These are phyloP conservation scores for Trametes cinnabarina DNA, from an alignment of 768 basidiomycete genomes.

Conservation along the genomic window DNA sequence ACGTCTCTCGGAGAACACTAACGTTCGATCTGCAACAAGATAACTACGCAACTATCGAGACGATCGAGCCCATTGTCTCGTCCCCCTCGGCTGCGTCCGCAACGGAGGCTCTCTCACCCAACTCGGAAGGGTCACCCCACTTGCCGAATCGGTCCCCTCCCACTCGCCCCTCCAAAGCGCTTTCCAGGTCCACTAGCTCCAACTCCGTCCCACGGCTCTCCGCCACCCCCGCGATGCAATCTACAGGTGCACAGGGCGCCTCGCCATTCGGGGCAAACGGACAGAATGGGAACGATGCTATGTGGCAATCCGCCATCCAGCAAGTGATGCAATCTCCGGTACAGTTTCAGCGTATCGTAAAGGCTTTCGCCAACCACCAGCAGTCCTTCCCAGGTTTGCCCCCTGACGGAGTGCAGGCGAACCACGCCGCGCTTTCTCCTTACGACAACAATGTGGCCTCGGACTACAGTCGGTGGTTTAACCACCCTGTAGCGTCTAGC, in stretches of 20 bases:
- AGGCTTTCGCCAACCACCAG: slow-evolving; percentile 24
- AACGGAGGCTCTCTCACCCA: slow-evolving; percentile 30
- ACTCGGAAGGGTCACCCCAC: not conserved
- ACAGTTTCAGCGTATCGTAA: slow-evolving; percentile 55
- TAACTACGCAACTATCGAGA: slow-evolving; percentile 45
- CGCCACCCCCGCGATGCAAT: not conserved
- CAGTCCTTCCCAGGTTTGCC: slow-evolving; percentile 17
- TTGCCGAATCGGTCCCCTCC: not conserved
- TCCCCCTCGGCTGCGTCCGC: slow-evolving; percentile 33
- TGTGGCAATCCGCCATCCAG: slow-evolving; percentile 50
- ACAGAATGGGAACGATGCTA: slow-evolving; percentile 39
- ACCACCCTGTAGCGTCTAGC: slow-evolving; percentile 16
- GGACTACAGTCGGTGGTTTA: slow-evolving; percentile 21
- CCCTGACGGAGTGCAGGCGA: not conserved
- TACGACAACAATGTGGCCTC: slow-evolving; percentile 9
- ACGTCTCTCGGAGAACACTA: not conserved
- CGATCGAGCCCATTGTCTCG: slow-evolving; percentile 40
- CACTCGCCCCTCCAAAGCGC: not conserved
- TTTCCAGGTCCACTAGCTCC: slow-evolving; percentile 5
- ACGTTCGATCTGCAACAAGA: slow-evolving; percentile 26
- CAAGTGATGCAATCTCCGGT: slow-evolving; percentile 48
- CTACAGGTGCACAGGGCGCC: not conserved
- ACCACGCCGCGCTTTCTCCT: slow-evolving; percentile 6
- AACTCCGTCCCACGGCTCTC: slow-evolving; percentile 1
- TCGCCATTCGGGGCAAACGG: slow-evolving; percentile 1